Conservation (phyloP, 2,329 filamentous ascomycete genomes). For the Claviceps africana region DNA sequence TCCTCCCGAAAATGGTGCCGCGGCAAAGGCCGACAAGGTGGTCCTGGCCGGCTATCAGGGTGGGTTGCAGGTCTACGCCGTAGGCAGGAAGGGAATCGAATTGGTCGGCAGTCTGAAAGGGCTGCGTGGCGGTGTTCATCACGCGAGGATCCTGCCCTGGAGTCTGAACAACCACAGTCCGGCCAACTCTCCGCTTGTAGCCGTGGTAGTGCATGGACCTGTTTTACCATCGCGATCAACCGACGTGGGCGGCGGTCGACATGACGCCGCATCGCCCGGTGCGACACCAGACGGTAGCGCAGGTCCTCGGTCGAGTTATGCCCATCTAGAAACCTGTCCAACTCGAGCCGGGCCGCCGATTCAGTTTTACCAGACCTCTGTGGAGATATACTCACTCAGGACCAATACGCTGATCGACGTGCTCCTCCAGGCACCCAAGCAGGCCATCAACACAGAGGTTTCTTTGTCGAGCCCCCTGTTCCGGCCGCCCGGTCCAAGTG, state of each 20-base stretch:
- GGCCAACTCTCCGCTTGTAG: conserved; percentile 57
- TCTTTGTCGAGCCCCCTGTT: conserved; percentile 49
- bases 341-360: conserved; percentile 26
- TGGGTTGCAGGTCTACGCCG: conserved; percentile 58
- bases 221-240: conserved; percentile 32
- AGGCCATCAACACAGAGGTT: conserved; percentile 39
- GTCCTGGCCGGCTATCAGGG: conserved; percentile 70
- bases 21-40: conserved; percentile 42
- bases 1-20: conserved; percentile 24
- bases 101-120: conserved; percentile 58
- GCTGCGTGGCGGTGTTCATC: conserved; percentile 63
- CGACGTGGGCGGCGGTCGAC: conserved; percentile 22
- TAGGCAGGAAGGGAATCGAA: conserved; percentile 59
- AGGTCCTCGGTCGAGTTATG: conserved; percentile 26
- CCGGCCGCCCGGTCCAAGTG: conserved; percentile 53
- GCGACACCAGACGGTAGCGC: conserved; percentile 27
- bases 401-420: conserved; percentile 59
- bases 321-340: conserved; percentile 23
- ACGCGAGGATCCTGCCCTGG: conserved; percentile 73
- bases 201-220: conserved; percentile 68
- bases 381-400: conserved; percentile 76
- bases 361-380: conserved; percentile 67
- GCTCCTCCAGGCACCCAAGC: conserved; percentile 55
- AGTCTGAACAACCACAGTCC: conserved; percentile 38
- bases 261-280: conserved; percentile 22